phyloP scores from a whole-genome alignment of 75 land plant species.

The Cryptomeria japonica region DNA sequence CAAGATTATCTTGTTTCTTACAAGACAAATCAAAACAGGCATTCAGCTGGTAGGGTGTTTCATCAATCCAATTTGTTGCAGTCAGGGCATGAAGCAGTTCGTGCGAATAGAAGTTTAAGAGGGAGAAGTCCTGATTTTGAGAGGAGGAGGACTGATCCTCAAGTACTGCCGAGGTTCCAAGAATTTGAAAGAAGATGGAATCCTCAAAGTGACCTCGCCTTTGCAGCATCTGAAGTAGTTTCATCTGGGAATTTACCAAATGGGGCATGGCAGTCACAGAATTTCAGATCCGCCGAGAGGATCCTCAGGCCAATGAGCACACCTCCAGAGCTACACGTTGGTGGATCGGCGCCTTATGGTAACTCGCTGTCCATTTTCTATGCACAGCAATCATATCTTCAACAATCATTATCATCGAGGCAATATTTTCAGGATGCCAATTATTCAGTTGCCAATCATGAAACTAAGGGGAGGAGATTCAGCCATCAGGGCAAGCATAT shows the following conservation, averaged over 20 bases:
- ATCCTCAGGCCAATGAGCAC: background rate
- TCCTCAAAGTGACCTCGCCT: background rate
- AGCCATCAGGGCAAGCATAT: background rate
- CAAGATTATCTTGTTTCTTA: slow-evolving; percentile 5
- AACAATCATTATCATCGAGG: slow-evolving; percentile 1
- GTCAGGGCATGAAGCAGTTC: background rate
- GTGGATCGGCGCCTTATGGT: background rate
- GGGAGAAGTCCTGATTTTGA: background rate
- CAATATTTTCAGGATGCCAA: slow-evolving; percentile 5
- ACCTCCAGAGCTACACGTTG: background rate
- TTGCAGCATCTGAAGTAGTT: background rate
- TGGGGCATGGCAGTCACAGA: background rate
- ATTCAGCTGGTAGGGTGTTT: background rate
- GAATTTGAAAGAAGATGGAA: background rate
- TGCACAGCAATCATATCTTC: slow-evolving; percentile 3
- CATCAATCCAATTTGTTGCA: background rate
- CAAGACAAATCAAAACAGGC: background rate
- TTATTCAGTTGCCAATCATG: background rate
- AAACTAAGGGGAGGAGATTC: background rate
- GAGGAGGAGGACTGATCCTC: background rate
- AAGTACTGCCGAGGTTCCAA: background rate
- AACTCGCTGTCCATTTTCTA: background rate
- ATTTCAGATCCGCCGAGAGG: background rate
- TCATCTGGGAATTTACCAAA: background rate
- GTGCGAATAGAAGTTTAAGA: background rate